Base-by-base conservation (phyloP, 371 early-diverging fungal genomes). In the Synchytrium microbalum region DNA sequence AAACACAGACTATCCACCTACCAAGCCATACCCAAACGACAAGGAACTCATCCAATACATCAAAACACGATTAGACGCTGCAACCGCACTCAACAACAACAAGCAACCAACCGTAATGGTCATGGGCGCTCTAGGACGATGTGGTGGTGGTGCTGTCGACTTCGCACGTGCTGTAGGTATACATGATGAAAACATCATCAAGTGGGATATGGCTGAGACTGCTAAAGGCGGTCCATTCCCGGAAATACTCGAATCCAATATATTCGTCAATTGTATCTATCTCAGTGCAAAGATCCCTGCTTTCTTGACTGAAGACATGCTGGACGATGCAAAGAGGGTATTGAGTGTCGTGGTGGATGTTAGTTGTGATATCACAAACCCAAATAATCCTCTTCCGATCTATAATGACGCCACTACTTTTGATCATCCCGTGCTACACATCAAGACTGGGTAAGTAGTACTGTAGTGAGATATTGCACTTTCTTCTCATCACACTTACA, bases 251-350 rank as follows among this genome's bases (percentile, higher is more conserved):
- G 84, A 87, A 58, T 75, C 82, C 63, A 93, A 94, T 71, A 89
- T 96, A 72, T 97, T 97, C 77, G 87, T 97, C 83, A 97, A 97
- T 86, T 97, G 95, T 79, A 95, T 97, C 77, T 97, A 97, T 71
- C 86, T 97, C 61, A 85, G 85, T 71, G 71, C 86, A 60, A 83
- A 87, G 74, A 95, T 97, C 68, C 93, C 95, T 60, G 93, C 98
- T 25, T 97, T 97, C 76, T 70, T 97, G 71, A 92, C 92, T 52
- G 83, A 75, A 63, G 86, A 88, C 51, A 81, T 84, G 82, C 72
- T 92, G 30, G 85, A 87, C 67, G 23, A 25, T 3, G 79, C 76
- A 57, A 74, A 79, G 31, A 84, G 95, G 58, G 78, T 80, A 57
- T 70, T 97, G 46, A 84, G 86, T 32, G 89, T 94, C 24, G 79